Percentiles rank a stretch among this genome's conserved stretches.
Evolutionary conservation across 768 basidiomycete species (phyloP).

Genomic region (Leccinum ochraceum): DNA sequence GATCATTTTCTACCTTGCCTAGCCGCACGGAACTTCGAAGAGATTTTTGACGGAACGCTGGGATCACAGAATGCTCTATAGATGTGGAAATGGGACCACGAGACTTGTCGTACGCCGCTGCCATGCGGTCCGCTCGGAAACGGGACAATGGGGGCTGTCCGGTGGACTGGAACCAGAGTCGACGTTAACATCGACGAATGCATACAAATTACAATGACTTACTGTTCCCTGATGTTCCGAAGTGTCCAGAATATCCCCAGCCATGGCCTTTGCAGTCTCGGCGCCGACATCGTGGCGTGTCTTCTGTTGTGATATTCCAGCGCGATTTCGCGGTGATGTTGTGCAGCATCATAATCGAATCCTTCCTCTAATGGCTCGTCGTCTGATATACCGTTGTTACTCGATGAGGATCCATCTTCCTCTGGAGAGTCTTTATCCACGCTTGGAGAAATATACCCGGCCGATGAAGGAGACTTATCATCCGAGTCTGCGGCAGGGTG

Average conservation of each 20-base stretch:
- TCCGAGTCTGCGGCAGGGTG: constrained; percentile 54
- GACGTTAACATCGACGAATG: constrained; percentile 4
- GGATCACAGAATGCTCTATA: constrained; percentile 42
- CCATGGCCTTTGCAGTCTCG: constrained; percentile 53
- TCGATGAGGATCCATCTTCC: constrained; percentile 18
- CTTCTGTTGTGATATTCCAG: constrained; percentile 70
- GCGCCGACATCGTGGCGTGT: constrained; percentile 52
- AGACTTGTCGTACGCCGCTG: constrained; percentile 48
- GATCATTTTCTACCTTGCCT: constrained; percentile 56
- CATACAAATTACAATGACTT: constrained; percentile 18
- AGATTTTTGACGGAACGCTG: constrained; percentile 47
- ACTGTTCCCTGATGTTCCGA: constrained; percentile 49
- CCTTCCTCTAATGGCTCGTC: constrained; percentile 50
- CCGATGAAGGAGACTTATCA: constrained; percentile 57
- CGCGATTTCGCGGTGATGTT: constrained; percentile 74
- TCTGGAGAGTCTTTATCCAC: constrained; percentile 29
- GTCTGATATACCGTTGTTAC: constrained; percentile 31
- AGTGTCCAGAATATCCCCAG: constrained; percentile 44
- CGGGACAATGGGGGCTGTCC: constrained; percentile 58
- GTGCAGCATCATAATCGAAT: constrained; percentile 60
- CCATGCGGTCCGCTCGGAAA: constrained; percentile 62
- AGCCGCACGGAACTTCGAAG: constrained; percentile 53
- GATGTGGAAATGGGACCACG: constrained; percentile 38
- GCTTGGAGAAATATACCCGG: constrained; percentile 35
- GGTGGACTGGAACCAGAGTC: constrained; percentile 31